Base-by-base conservation (phyloP, 2,329 filamentous ascomycete species). In the Sporothrix luriei region DNA sequence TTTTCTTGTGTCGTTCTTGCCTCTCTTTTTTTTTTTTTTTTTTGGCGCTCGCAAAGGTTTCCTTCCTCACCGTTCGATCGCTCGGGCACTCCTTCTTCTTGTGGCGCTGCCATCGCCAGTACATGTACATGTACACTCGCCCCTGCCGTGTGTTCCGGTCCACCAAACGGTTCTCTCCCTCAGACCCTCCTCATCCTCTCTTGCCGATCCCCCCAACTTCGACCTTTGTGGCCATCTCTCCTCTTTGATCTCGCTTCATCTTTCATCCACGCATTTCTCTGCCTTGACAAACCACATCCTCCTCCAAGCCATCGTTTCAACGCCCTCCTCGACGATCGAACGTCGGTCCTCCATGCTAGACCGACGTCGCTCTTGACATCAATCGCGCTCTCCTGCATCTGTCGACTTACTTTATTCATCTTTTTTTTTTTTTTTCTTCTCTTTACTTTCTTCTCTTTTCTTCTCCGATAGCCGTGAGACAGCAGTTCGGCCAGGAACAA, bases 131-230 rank as follows among this genome's bases (percentile, higher is more conserved):
- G n/a, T n/a, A n/a, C 57, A 26, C 14, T 46, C 57, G 57, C 38
- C 43, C 57, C 40, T 62, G 57, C 38, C 57, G 40, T 46, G 33
- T 19, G 51, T 54, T 54, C 10, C 4, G 51, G 13, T 26, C 51
- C 13, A 24, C 24, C 13, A 13, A 21, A 21, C 24, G 21, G 19
- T 49, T 19, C 19, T 9, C 19, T 21, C 48, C n/a, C n/a, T 21
- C 54, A 29, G 40, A 38, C 46, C 29, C 29, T 59, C 57, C 43
- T 64, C 29, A n/a, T 59, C 57, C 43, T 64, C 16, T 43, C 61
- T 64, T 43, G 61, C 43, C 62, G 46, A 65, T 65, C 43, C 40
- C 26, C 62, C 46, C 51, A 5, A 16, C 24, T 13, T 21, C 19
- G 26, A 49, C 29, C 40, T 33, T 33, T 49, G 57, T 62, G 26